These are phyloP conservation scores for Hemisphaericaspora lyxosophila DNA, from an alignment of 1,139 yeast species.

Conservation along the genomic window DNA sequence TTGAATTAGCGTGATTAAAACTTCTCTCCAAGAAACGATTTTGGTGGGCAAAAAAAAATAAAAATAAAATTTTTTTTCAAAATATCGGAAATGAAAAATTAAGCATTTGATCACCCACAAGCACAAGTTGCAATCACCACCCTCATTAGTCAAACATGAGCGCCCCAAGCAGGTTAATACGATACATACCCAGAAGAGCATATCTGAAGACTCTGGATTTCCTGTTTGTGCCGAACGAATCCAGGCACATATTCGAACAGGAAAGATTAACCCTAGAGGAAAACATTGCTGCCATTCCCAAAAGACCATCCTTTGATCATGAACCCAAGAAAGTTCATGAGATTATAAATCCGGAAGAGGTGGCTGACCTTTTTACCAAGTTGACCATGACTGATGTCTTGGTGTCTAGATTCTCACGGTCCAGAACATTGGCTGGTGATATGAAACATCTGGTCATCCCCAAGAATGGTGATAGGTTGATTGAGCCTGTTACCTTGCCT, in stretches of 20 bases:
- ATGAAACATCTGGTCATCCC: conserved; percentile 22
- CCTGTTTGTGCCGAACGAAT: conserved; percentile 37
- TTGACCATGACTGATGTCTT: conserved; percentile 31
- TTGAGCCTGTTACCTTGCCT: conserved; percentile 17
- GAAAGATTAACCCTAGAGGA: conserved; percentile 33
- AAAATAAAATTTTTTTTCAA: background rate
- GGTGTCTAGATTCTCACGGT: conserved; percentile 28
- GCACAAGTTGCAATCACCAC: too few relatives aligned
- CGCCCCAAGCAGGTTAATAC: background rate
- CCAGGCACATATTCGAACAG: conserved; percentile 30
- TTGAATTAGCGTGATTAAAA: too few relatives aligned
- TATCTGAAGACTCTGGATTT: conserved; percentile 14
- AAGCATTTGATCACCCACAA: too few relatives aligned
- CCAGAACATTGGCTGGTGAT: conserved; percentile 33
- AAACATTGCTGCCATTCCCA: conserved; percentile 36
- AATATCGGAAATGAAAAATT: background rate
- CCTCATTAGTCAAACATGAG: background rate
- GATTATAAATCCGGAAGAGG: conserved; percentile 35
- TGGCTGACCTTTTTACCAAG: conserved; percentile 33
- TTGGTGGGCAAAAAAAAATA: too few relatives aligned
- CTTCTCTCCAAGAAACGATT: too few relatives aligned
- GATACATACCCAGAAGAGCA: conserved; percentile 5
- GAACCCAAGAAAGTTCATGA: conserved; percentile 27
- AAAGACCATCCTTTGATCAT: conserved; percentile 20
- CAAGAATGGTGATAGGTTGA: conserved; percentile 13